Conservation (phyloP, 345 rosid species). For the Aquilaria yunnanensis region DNA sequence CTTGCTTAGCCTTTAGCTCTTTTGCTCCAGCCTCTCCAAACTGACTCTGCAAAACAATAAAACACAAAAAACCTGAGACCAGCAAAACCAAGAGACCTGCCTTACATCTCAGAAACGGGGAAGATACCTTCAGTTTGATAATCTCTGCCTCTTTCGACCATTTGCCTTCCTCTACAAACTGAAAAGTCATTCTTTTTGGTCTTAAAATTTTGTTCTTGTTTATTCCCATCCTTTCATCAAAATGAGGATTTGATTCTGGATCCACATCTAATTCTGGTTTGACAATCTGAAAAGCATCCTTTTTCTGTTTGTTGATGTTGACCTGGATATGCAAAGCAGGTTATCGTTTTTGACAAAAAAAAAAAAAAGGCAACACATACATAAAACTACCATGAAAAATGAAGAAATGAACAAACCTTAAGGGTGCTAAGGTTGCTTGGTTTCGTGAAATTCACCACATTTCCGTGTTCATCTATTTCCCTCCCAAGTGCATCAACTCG, state of each 20-base stretch:
- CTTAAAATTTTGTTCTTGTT: slow-evolving; percentile 76
- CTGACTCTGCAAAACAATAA: slow-evolving; percentile 49
- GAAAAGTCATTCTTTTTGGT: slow-evolving; percentile 83
- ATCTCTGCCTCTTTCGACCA: slow-evolving; percentile 94
- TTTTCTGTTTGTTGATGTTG: slow-evolving; percentile 93
- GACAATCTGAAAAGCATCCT: slow-evolving; percentile 93
- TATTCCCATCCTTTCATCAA: slow-evolving; percentile 79
- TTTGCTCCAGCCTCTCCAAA: slow-evolving; percentile 95
- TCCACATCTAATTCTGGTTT: slow-evolving; percentile 88
- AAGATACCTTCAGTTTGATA: slow-evolving; percentile 63
- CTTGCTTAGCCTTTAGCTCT: slow-evolving; percentile 89
- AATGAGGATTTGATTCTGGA: slow-evolving; percentile 76
- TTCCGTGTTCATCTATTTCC: slow-evolving; percentile 96
- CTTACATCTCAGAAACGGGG: too few species aligned
- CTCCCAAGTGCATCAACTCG: slow-evolving; percentile 91
- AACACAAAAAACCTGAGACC: slow-evolving; percentile 1
- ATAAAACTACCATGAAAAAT: not conserved
- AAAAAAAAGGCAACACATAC: slow-evolving; percentile 6
- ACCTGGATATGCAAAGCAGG: slow-evolving; percentile 44
- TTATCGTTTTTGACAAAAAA: slow-evolving; percentile 1
- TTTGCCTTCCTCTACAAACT: slow-evolving; percentile 97
- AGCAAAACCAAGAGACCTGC: not conserved
- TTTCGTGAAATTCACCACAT: slow-evolving; percentile 66
- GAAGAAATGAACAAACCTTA: slow-evolving; percentile 45
- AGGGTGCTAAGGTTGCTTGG: slow-evolving; percentile 96